phyloP scores from a whole-genome alignment of 1,284 basidiomycete genomes.

The Pyrrhoderma noxium region DNA sequence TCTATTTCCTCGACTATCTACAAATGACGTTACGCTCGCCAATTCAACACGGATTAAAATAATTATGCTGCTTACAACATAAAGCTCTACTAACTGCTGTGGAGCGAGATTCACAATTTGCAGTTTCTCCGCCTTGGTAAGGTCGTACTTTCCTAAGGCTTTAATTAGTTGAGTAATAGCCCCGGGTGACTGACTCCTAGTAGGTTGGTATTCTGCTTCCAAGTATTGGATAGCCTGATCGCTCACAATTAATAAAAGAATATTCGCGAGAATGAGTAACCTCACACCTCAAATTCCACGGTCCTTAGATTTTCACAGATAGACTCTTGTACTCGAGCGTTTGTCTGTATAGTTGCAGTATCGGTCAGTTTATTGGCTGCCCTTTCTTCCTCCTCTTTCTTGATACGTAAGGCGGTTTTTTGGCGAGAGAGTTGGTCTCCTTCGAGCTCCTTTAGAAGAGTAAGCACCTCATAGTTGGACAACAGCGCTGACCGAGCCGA shows the following conservation, averaged over 20 bases:
- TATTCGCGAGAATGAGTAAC: background rate
- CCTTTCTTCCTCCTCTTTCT: slow-evolving; percentile 57
- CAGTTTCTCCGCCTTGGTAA: slow-evolving; percentile 89
- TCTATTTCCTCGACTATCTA: slow-evolving; percentile 90
- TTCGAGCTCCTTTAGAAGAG: slow-evolving; percentile 72
- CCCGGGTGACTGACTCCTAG: slow-evolving; percentile 55
- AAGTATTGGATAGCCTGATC: slow-evolving; percentile 77
- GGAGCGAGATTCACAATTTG: slow-evolving; percentile 89
- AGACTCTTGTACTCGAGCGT: slow-evolving; percentile 33
- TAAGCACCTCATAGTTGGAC: slow-evolving; percentile 81
- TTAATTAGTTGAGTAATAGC: slow-evolving; percentile 63
- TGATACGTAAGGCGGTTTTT: slow-evolving; percentile 55
- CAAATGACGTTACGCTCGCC: background rate
- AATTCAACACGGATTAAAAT: slow-evolving; percentile 4
- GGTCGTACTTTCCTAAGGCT: slow-evolving; percentile 55
- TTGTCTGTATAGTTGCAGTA: slow-evolving; percentile 20
- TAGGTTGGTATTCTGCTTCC: slow-evolving; percentile 64
- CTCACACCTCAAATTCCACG: slow-evolving; percentile 76
- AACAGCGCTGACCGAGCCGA: slow-evolving; percentile 73
- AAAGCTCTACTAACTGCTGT: slow-evolving; percentile 76
- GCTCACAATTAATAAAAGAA: background rate
- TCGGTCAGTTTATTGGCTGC: slow-evolving; percentile 25
- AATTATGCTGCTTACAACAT: slow-evolving; percentile 57
- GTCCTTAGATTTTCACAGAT: slow-evolving; percentile 79
- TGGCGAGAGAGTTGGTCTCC: slow-evolving; percentile 59